Evolutionary conservation across 2,329 filamentous ascomycete species (phyloP).

Genomic region (Huntiella omanensis): DNA sequence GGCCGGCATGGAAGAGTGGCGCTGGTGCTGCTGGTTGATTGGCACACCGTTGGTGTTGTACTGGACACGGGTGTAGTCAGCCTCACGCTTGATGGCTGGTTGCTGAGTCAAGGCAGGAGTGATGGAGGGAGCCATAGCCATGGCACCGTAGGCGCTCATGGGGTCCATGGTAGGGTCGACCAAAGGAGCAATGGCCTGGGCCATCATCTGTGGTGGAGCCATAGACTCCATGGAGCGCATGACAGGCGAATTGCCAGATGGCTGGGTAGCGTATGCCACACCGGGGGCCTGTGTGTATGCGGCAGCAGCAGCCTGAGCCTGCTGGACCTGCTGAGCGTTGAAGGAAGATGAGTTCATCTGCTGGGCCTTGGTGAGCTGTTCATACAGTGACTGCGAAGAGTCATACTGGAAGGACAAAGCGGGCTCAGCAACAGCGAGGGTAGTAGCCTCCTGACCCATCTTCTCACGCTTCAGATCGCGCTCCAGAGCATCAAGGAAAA

Average conservation of each 20-base stretch:
- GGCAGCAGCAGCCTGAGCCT: constrained; percentile 20
- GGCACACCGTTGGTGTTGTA: constrained; percentile 88
- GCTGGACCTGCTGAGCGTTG: constrained; percentile 47
- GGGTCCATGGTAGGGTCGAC: constrained; percentile 45
- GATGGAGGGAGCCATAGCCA: constrained; percentile 42
- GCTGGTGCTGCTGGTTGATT: constrained; percentile 65
- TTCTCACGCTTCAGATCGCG: constrained; percentile 97
- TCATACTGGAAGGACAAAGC: constrained; percentile 98
- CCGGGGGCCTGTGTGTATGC: background rate
- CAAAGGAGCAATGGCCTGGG: constrained; percentile 36
- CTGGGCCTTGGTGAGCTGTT: constrained; percentile 97
- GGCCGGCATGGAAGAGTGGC: constrained; percentile 95
- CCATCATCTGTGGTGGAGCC: constrained; percentile 75
- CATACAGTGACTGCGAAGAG: constrained; percentile 94
- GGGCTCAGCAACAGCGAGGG: constrained; percentile 88
- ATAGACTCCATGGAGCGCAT: constrained; percentile 84
- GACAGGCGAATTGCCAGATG: constrained; percentile 72
- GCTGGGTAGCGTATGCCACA: constrained; percentile 39
- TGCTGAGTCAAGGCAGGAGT: constrained; percentile 41
- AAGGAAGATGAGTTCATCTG: constrained; percentile 97
- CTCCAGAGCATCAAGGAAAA: constrained; percentile 94
- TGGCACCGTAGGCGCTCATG: constrained; percentile 50
- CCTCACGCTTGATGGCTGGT: constrained; percentile 63
- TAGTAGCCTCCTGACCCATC: constrained; percentile 97
- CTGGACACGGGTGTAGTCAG: constrained; percentile 62